Base-by-base conservation (phyloP, 2,329 filamentous ascomycete genomes). In the Botrytis cinerea region DNA sequence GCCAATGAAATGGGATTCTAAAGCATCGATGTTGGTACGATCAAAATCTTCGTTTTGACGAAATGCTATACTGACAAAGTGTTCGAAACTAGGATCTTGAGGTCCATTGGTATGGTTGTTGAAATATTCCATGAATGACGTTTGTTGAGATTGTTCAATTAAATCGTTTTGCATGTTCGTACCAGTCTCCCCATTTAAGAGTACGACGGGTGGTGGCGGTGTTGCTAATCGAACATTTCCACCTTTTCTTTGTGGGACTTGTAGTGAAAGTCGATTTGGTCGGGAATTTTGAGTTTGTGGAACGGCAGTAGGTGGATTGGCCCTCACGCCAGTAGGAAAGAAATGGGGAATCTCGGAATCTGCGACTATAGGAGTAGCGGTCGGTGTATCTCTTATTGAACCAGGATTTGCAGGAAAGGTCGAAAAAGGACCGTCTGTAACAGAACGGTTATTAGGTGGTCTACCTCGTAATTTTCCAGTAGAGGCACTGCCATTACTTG, bases 391-490 rank as follows among this genome's bases (percentile, higher is more conserved):
- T 45, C 81, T 79, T 46, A 84, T 84, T 20, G 85, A 83, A 62
- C 82, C 82, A 45, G 88, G 87, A 75, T 89, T 89, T 22, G 87
- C 89, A 5, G 91, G 90, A 76, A 92, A 92, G 0, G 92, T 91
- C 7, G 90, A 90, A 76, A 90, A 93, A 0, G 91, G 89, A 0
- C 89, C 89, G 75, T 93, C 90, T 22, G 88, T 86, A 0, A 87
- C 86, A n/a, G 86, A 87, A 40, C 90, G 87, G 78, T 91, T 93
- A 73, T 90, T 92, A 0, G 93, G 93, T 60, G 95, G 95, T 74
- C 95, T 86, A 10, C 95, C 94, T 76, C 94, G 86, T 22, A 92
- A 86, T 81, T 95, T 97, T 2, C 91, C 91, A 7, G 86, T 88
- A 1, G 88, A 84, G 20, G 89, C 85, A 25, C 86, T 85, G 18